Evolutionary conservation across 2,329 filamentous ascomycete species (phyloP), one percentile per base, ranked within the genome.

Genomic region (Botrytis paeoniae): DNA sequence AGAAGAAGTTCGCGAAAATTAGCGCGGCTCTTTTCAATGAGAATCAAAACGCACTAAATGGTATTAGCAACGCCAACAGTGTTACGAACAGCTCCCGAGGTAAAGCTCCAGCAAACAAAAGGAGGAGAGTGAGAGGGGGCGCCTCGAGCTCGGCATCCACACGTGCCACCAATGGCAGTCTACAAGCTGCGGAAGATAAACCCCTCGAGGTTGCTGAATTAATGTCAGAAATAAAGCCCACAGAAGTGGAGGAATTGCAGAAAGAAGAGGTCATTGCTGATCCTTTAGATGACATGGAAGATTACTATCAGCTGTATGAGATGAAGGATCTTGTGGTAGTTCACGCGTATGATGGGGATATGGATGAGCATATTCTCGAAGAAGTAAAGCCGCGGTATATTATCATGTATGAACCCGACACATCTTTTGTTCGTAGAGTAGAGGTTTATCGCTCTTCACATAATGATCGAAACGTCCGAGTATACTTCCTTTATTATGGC

Each of bases 391-490:
- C 96, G 48, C 91, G 93, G 74, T 98, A 98, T 82, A 94, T 99
- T 74, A 92, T 99, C 83, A 98, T 99, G 96, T 99, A 98, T 82
- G 96, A 98, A 81, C 95, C 96, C 1, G 94, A 98, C 77, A 90
- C 95, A 4, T 91, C 95, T 4, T 99, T 99, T 81, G 97, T 98
- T 79, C 90, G 96, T 22, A 88, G 95, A 54, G 92, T 99, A 32
- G 96, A 99, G 81, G 95, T 98, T 2, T 99, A 98, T 83, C 91
- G 96, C 57, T 97, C 94, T 70, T 98, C 95, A 16, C 96, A 99
- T 83, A 92, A 91, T 73, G 93, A 95, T 81, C 87, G 94, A 51
- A 94, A 93, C 78, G 93, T 98, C 60, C 89, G 94, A 61, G 95
- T 97, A 0, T 99, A 98, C 84, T 98, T 98, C 81, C 90, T 98